These are phyloP conservation scores for Magnolia kwangsiensis DNA, from an alignment of 164 flowering plant species.

Conservation along the genomic window DNA sequence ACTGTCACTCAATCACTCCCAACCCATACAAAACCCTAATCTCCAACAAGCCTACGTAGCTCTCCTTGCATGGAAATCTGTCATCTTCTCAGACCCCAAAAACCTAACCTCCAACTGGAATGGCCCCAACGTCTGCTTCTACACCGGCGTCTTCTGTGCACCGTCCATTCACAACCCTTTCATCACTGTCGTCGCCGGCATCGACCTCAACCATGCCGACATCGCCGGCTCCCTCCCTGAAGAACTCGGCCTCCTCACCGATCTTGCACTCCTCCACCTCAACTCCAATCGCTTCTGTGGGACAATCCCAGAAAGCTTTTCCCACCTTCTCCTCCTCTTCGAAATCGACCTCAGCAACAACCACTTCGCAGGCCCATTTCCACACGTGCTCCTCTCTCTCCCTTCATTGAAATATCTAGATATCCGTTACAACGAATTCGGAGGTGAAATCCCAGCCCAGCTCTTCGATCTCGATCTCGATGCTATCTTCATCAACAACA, in stretches of 20 bases:
- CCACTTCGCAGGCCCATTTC: conserved; percentile 48
- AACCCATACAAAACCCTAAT: conserved; percentile 32
- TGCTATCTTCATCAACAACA: conserved; percentile 76
- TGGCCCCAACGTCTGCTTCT: conserved; percentile 62
- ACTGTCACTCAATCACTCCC: not conserved
- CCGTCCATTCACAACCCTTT: conserved; percentile 55
- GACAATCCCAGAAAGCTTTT: conserved; percentile 40
- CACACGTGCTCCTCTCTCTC: conserved; percentile 42
- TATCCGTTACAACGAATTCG: conserved; percentile 60
- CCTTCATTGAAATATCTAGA: conserved; percentile 59
- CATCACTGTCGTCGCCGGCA: conserved; percentile 62
- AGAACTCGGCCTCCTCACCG: conserved; percentile 62
- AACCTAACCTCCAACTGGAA: conserved; percentile 59
- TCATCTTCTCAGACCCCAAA: conserved; percentile 60
- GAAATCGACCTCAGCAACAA: conserved; percentile 88
- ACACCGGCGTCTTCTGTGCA: conserved; percentile 79
- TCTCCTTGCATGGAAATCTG: conserved; percentile 68
- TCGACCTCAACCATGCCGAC: conserved; percentile 68
- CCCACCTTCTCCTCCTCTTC: conserved; percentile 35
- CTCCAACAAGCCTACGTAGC: conserved; percentile 56
- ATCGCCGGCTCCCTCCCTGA: conserved; percentile 55
- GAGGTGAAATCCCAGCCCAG: conserved; percentile 46
- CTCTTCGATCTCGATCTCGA: conserved; percentile 64
- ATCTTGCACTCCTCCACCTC: conserved; percentile 69
- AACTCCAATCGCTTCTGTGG: conserved; percentile 67